Base-by-base conservation (phyloP, 1,284 basidiomycete genomes). In the Malassezia psittaci region DNA sequence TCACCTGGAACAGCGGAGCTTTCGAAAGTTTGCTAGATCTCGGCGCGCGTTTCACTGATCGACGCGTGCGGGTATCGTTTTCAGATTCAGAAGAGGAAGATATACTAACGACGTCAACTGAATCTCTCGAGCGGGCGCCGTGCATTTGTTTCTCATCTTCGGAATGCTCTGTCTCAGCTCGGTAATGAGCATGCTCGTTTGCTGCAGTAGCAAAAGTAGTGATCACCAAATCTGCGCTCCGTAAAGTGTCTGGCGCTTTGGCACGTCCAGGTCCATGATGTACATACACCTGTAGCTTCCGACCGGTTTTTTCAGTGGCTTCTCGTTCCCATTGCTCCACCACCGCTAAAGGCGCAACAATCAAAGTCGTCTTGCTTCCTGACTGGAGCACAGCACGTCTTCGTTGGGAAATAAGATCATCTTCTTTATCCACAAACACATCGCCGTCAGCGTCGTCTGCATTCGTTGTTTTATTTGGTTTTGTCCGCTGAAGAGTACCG, bases 241-340 rank as follows among this genome's bases (percentile, higher is more conserved):
- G 43, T 9, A 54, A 35, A 2, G 16, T 35, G 29, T 48, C 41
- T 3, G 40, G 37, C 43, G 39, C 48, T 48, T 65, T 72, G 33
- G 68, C 57, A 8, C 67, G 58, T n/a, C 39, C 42, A 6, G 59
- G 35, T 7, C 71, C 71, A 54, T 73, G 71, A 46, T 73, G 69
- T 46, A 73, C 60, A 35, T 68, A 61, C 15, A 72, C 69, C 19
- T 58, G 60, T 34, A 73, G 60, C 10, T 53, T 53, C 13, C 58
- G 57, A 16, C 75, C 66, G 0, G 85, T 84, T 79, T 93, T 90
- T 57, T 85, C 86, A 53, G 80, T 77, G 38, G 88, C 83, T 73
- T 98, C 93, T 4, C 82, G 79, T 16, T 85, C 86, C 93, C 93
- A 98, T 74, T 98, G 93, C 15, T 82, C 81, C 59, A 96, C 84